Evolutionary conservation across 2,329 filamentous ascomycete species (phyloP).

Genomic region (Aspergillus sp.): DNA sequence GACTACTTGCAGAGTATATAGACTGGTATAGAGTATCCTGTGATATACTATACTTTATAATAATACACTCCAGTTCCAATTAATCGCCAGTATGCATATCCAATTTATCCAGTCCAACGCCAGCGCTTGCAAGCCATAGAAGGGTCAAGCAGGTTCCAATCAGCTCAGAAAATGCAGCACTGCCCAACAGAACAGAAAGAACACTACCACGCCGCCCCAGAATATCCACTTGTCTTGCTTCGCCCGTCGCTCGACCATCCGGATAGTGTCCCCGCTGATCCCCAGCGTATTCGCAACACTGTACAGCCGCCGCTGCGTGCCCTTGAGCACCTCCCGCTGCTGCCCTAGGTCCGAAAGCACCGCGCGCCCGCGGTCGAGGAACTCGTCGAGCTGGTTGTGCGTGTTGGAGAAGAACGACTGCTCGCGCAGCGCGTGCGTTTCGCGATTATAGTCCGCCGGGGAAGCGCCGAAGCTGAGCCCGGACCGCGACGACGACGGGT

Average conservation of each 20-base stretch:
- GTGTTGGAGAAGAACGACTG: conserved; percentile 78
- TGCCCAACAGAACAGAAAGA: conserved; percentile 85
- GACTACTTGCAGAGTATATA: no score
- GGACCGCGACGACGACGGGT: conserved; percentile 21
- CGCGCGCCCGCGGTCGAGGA: conserved; percentile 79
- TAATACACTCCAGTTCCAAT: no score
- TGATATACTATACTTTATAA: no score
- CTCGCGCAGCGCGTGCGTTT: conserved; percentile 77
- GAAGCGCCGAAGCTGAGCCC: conserved; percentile 39
- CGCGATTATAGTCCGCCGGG: conserved; percentile 54
- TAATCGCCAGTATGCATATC: no score
- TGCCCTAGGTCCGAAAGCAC: conserved; percentile 81
- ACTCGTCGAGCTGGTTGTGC: conserved; percentile 82
- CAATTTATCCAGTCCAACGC: conserved; percentile 17
- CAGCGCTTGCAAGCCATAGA: conserved; percentile 26
- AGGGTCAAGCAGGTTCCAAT: no score
- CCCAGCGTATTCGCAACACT: conserved; percentile 89
- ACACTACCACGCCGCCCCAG: conserved; percentile 72
- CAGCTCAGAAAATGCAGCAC: conserved; percentile 76
- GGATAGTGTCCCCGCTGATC: conserved; percentile 88
- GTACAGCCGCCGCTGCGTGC: conserved; percentile 82
- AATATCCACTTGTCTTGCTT: conserved; percentile 99
- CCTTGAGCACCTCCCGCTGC: conserved; percentile 90
- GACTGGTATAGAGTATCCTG: no score
- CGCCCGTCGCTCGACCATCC: conserved; percentile 87